Evolutionary conservation across 2,329 filamentous ascomycete species (phyloP).

Genomic region (Saccharata proteae): DNA sequence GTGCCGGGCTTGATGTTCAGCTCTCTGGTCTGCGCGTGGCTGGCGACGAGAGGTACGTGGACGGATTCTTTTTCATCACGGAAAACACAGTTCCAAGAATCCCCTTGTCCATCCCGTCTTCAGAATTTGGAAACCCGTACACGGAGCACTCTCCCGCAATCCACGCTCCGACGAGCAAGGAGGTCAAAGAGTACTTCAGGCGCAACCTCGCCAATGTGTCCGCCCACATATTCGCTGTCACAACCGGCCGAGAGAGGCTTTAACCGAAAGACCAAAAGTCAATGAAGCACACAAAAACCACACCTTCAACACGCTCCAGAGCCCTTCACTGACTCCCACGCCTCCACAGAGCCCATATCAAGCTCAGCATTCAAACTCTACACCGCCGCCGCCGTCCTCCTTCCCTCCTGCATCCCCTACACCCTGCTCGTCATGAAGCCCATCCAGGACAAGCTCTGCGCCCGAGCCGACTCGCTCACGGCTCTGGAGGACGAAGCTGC

Average conservation of each 20-base stretch:
- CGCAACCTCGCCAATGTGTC: too few species aligned
- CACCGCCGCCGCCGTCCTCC: constrained; percentile 33
- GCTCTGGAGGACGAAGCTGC: constrained; percentile 25
- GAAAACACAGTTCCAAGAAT: too few species aligned
- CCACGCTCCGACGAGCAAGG: too few species aligned
- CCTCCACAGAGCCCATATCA: constrained; percentile 15
- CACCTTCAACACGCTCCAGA: not conserved
- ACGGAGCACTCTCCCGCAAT: too few species aligned
- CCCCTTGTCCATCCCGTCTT: too few species aligned
- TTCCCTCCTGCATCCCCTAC: constrained; percentile 40
- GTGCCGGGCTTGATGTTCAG: constrained; percentile 31
- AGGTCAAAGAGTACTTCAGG: too few species aligned
- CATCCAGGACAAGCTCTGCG: constrained; percentile 37
- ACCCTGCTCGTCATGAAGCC: constrained; percentile 35
- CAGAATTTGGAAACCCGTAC: too few species aligned
- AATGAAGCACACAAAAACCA: too few species aligned
- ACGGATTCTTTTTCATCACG: not conserved
- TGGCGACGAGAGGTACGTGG: constrained; percentile 31
- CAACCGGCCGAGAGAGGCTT: too few species aligned
- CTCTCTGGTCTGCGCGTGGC: constrained; percentile 31
- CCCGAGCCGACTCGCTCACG: constrained; percentile 29
- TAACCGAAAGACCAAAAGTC: too few species aligned
- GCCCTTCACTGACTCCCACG: constrained; percentile 8
- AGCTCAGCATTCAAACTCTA: constrained; percentile 32
- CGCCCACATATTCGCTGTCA: too few species aligned